A percentile compares a stretch with the other conserved stretches of the same genome.
Conservation (phyloP, 2,329 filamentous ascomycete species). For the Biscogniauxia mediterranea region DNA sequence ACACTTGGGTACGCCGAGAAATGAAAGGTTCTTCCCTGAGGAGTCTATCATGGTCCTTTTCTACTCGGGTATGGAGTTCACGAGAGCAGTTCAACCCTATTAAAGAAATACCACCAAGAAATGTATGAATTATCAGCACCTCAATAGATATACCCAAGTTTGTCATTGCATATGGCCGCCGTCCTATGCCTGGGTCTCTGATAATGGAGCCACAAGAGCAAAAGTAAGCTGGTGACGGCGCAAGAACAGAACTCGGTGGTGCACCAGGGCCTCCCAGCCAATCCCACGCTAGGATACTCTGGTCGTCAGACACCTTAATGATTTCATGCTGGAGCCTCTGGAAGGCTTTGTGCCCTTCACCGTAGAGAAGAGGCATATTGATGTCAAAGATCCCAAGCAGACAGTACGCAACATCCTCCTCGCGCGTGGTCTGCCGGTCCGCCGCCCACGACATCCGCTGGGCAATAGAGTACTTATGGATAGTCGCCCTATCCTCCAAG, state of each 20-base stretch:
- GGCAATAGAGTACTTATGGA: conserved; percentile 29
- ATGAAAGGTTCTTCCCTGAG: background rate
- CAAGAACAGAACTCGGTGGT: conserved; percentile 10
- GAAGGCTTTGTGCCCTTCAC: conserved; percentile 36
- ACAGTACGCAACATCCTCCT: conserved; percentile 44
- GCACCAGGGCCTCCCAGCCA: background rate
- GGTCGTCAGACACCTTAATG: conserved; percentile 28
- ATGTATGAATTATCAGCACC: background rate
- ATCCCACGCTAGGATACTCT: conserved; percentile 32
- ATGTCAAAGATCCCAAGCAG: conserved; percentile 44
- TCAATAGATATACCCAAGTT: conserved; percentile 21
- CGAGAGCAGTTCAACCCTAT: conserved; percentile 18
- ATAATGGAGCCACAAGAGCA: conserved; percentile 21
- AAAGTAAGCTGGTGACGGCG: conserved; percentile 15
- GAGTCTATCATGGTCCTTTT: background rate
- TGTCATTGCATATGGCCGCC: conserved; percentile 9
- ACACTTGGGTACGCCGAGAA: conserved; percentile 9
- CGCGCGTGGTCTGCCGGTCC: conserved; percentile 30
- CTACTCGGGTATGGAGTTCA: conserved; percentile 6
- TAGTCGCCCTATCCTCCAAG: conserved; percentile 15
- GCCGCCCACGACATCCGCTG: conserved; percentile 42
- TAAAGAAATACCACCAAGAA: background rate
- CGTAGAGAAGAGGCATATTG: conserved; percentile 44
- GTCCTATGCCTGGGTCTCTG: background rate
- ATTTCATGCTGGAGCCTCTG: conserved; percentile 35